Conservation (phyloP, 208 protist genomes). For the Crithidia acanthocephali region DNA sequence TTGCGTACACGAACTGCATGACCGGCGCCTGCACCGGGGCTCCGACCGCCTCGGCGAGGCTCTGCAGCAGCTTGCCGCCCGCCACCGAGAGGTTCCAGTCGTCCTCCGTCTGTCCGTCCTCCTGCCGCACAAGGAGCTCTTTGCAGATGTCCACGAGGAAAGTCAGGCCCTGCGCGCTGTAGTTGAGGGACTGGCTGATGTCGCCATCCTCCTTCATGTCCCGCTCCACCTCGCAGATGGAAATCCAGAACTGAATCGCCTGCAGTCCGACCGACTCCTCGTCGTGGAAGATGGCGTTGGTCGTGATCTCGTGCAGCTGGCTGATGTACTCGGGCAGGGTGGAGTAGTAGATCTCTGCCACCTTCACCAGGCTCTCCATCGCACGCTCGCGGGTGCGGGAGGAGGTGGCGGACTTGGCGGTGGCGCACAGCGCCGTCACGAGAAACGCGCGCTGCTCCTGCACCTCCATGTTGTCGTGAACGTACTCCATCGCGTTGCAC, state of each 20-base stretch:
- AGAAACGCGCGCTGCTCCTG: conserved; percentile 92
- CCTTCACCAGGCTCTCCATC: conserved; percentile 95
- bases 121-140: conserved; percentile 89
- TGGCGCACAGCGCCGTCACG: conserved; percentile 90
- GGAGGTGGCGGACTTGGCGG: conserved; percentile 38
- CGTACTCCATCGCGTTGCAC: conserved; percentile 96
- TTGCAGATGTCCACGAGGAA: conserved; percentile 91
- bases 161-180: conserved; percentile 79
- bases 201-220: conserved; percentile 79
- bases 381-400: conserved; percentile 78
- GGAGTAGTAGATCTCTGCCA: conserved; percentile 96
- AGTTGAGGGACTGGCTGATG: conserved; percentile 58
- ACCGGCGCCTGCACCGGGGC: conserved; percentile 78
- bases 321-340: conserved; percentile 94
- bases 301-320: conserved; percentile 88
- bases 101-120: conserved; percentile 93
- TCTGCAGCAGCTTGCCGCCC: conserved; percentile 91
- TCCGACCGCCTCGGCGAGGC: conserved; percentile 84
- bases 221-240: conserved; percentile 95
- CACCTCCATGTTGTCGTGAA: conserved; percentile 94
- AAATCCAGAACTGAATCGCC: conserved; percentile 98
- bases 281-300: conserved; percentile 89
- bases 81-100: conserved; percentile 96
- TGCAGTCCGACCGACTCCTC: conserved; percentile 93
- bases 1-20: conserved; percentile 94